Base-by-base conservation (phyloP, 305 asterid species). In the Withania somnifera region DNA sequence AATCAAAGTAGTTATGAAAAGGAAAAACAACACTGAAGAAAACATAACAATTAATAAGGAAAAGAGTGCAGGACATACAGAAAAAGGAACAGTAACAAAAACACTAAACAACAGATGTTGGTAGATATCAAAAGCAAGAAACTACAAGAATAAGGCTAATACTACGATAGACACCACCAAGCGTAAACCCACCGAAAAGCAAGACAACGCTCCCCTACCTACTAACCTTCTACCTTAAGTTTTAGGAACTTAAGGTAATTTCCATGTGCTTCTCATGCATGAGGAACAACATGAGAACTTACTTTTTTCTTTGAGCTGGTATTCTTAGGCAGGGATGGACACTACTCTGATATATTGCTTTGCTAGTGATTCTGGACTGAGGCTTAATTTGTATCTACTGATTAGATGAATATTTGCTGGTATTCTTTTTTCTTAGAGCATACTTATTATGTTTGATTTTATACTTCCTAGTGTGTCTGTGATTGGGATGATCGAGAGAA, bases 401-500 rank as follows among this genome's bases (percentile, higher is more conserved):
- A 68, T 19, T 40, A 26, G 53, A 68, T 40, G 34, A 20, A 40
- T 68, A 11, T 68, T 42, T 71, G 57, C 32, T 73, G 79, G 58
- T 14, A 7, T 26, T 73, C 2, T 45, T 26, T 14, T 24, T 4
- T 47, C 26, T 73, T 26, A 14, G n/a, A 26, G 13, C 40, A 73
- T n/a, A 26, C 60, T 47, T 26, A 15, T 26, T 45, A 7, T 71
- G 19, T 71, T 73, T 73, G 42, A 73, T 50, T 45, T 73, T 53
- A 47, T 73, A 73, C 83, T 79, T 78, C 78, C 93, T 47, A 96
- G 99, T 93, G 99, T 58, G 97, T 93, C 19, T 96, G 98, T 82
- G 97, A 94, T 83, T 96, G 99, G 99, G 97, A 94, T 84, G 95
- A 90, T 84, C 98, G 98, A 40, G 99, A 93, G 51, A 90, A 93